Conservation (phyloP, 768 basidiomycete genomes). For the Naganishia friedmannii region DNA sequence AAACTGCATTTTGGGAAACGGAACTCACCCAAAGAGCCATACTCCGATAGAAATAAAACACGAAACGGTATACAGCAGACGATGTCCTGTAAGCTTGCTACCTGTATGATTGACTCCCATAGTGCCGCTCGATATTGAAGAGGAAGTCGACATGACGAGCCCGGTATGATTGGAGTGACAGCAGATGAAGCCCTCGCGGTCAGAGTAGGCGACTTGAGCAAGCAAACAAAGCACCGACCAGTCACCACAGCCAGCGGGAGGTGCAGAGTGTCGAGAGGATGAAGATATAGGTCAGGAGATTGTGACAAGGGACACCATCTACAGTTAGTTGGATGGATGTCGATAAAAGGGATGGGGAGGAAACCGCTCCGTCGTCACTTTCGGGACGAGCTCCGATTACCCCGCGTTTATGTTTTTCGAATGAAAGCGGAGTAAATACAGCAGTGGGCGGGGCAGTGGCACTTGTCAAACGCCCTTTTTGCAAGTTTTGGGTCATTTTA, state of each 20-base stretch:
- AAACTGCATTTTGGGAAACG: background rate
- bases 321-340: background rate
- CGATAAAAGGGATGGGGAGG: background rate
- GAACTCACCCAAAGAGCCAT: constrained; percentile 51
- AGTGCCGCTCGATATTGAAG: background rate
- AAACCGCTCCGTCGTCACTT: background rate
- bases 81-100: constrained; percentile 40
- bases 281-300: too few species aligned
- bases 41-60: constrained; percentile 49
- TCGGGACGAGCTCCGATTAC: background rate
- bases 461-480: background rate
- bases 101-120: constrained; percentile 28
- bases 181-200: background rate
- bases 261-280: background rate
- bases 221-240: background rate
- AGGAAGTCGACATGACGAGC: background rate
- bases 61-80: constrained; percentile 49
- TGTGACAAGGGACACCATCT: too few species aligned
- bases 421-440: background rate
- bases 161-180: background rate
- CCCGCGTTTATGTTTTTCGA: background rate
- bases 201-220: background rate
- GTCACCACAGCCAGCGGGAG: background rate
- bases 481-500: background rate
- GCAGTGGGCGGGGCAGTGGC: too few species aligned